Evolutionary conservation across 2,329 filamentous ascomycete genomes (phyloP), one percentile per base, ranked within the genome.

Genomic region (Aureobasidium musti): DNA sequence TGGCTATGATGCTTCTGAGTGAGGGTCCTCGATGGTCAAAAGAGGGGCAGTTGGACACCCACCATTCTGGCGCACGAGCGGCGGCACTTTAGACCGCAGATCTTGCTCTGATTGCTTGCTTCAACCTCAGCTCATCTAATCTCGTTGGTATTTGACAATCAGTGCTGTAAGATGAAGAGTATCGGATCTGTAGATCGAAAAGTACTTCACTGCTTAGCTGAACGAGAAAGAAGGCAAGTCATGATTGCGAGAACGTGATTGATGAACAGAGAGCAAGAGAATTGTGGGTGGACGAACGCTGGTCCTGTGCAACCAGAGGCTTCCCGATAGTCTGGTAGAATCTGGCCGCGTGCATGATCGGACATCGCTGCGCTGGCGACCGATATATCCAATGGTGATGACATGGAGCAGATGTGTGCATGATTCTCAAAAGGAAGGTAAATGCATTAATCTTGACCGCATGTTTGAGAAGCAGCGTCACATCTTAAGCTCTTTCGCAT

Each of bases 51-150:
- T 19, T 2, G 5, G 37, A 26, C 23, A 47, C 57, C 57, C 57
- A 61, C 57, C 57, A 61, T 61, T 61, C 43, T 49, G 57, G 57
- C 56, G 56, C 57, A 49, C 57, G 57, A 61, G 57, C 41, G 57
- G 30, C 41, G n/a, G 26, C 49, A 33, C 49, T 43, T 37, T 11
- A 61, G n/a, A 30, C 57, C 57, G 41, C 47, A 23, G 57, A 59
- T 59, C 54, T 59, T 30, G 17, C 37, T 41, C 17, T 43, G 35
- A 43, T 28, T 30, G 23, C 3, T 19, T 11, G 21, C 37, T 43
- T 23, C 23, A 19, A 47, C 26, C 28, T 47, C 56, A 35, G 19
- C 41, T 49, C 3, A 13, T 35, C 35, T 11, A 19, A 35, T 5
- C 26, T 47, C 8, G 26, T n/a, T n/a, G 35, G 5, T 17, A n/a